Evolutionary conservation across 2,329 filamentous ascomycete genomes (phyloP).

Genomic region (Neophaeococcomyces mojaviensis): DNA sequence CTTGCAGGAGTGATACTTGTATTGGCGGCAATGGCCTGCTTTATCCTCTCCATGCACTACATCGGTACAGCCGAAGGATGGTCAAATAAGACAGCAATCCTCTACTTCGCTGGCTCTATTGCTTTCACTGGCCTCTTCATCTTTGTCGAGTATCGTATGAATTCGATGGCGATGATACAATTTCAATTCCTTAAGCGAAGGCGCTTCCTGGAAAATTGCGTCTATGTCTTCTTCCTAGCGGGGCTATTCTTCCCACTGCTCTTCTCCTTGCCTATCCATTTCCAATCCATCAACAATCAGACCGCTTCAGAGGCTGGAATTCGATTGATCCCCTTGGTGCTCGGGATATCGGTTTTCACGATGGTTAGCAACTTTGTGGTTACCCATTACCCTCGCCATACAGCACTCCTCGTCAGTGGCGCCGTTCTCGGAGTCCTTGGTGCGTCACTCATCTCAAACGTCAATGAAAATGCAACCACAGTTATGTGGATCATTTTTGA

Average conservation of each 20-base stretch:
- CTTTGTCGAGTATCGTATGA: conserved; percentile 28
- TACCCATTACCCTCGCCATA: conserved; percentile 18
- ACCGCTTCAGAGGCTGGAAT: conserved; percentile 32
- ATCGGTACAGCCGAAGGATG: conserved; percentile 31
- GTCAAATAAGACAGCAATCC: conserved; percentile 34
- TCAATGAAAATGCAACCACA: conserved; percentile 21
- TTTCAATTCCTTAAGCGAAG: conserved; percentile 32
- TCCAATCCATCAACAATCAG: conserved; percentile 34
- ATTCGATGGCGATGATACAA: conserved; percentile 34
- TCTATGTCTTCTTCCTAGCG: conserved; percentile 33
- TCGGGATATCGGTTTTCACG: conserved; percentile 28
- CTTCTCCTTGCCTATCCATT: too few relatives aligned
- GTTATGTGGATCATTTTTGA: conserved; percentile 32
- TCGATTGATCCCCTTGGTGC: conserved; percentile 34
- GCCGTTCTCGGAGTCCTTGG: conserved; percentile 22
- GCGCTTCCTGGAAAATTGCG: conserved; percentile 26
- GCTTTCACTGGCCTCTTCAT: conserved; percentile 29
- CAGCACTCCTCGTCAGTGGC: conserved; percentile 23
- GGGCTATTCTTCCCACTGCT: too few relatives aligned
- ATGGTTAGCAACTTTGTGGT: conserved; percentile 28
- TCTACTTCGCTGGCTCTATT: conserved; percentile 36
- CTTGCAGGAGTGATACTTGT: conserved; percentile 34
- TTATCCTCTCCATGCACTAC: conserved; percentile 40
- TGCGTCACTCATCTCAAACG: conserved; percentile 26
- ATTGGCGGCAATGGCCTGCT: too few relatives aligned